These are phyloP conservation scores for Microbotryum violaceum DNA, from an alignment of 1,284 basidiomycete species.

Conservation along the genomic window DNA sequence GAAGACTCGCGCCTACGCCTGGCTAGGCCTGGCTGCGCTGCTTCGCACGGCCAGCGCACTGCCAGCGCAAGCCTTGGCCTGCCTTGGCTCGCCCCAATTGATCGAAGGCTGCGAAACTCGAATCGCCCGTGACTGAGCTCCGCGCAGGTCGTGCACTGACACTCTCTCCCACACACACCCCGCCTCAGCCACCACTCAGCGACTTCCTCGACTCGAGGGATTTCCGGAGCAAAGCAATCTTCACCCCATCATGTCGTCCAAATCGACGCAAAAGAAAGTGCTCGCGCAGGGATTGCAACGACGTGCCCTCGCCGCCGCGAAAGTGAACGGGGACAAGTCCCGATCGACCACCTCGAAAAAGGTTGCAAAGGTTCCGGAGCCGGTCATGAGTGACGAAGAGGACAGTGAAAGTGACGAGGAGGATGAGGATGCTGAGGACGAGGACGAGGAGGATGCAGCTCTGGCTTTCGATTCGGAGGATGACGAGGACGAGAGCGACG, in stretches of 20 bases:
- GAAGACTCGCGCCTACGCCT: too few species aligned
- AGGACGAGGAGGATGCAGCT: background rate
- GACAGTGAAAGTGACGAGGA: constrained; percentile 2
- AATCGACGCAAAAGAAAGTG: background rate
- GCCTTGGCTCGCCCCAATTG: too few species aligned
- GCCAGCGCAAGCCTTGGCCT: too few species aligned
- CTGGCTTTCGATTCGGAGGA: background rate
- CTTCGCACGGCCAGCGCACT: too few species aligned
- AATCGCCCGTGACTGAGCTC: too few species aligned
- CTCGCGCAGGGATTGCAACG: background rate
- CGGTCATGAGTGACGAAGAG: background rate
- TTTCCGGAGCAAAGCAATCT: background rate
- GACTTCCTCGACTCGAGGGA: too few species aligned
- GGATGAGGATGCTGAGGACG: background rate
- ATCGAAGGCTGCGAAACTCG: too few species aligned
- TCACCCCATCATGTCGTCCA: background rate
- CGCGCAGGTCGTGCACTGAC: too few species aligned
- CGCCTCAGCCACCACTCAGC: too few species aligned
- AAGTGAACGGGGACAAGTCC: background rate
- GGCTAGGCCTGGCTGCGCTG: too few species aligned
- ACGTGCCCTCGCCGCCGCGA: background rate
- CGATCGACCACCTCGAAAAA: background rate
- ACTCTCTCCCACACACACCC: too few species aligned
- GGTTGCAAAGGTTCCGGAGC: too few species aligned
- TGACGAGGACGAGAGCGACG: background rate